Base-by-base conservation (phyloP, 495 filamentous ascomycete species). In the Tetracladium marchalianum region DNA sequence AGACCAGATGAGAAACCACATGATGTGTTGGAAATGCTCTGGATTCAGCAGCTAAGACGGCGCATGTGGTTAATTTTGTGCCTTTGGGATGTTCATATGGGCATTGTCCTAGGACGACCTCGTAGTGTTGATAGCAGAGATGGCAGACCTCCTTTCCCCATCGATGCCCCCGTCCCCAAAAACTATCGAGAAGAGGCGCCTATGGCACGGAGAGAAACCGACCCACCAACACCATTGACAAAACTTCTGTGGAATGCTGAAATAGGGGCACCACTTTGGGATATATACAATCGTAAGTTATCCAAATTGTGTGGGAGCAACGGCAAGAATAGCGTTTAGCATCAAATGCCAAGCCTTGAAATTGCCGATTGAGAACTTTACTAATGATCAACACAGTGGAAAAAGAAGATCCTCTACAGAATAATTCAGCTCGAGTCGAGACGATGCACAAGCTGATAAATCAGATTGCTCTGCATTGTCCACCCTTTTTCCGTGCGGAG, bases 51-150 rank as follows among this genome's bases (percentile, higher is more conserved):
- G 52, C 64, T 69, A 22, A 65, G 74, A 31, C 65, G 75, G 40
- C 68, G 62, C 53, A 52, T 76, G 31, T 82, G 76, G 75, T 64
- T 76, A 55, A 73, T 70, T 46, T 65, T 81, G 12, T 63, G 72
- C 31, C 53, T 68, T 15, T 82, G 78, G 73, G 78, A 82, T 49
- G 52, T 78, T 19, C 74, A 79, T 49, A 80, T 77, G 49, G 73
- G 70, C 11, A 67, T 72, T 43, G 70, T 78, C 17, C 68, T 82
- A 16, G 77, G 78, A 11, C 64, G 77, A 31, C 77, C 78, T 27
- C 72, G 71, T 4, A 70, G 72, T 27, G 69, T 75, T 35, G 68
- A 76, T 54, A 57, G 60, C 47, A 63, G 62, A 35, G 53, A 68
- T 31, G 59, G 58, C 37, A 65, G 52, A 18, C 68, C 70, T 4